Conservation (phyloP, 768 basidiomycete genomes). For the Hericium erinaceus region DNA sequence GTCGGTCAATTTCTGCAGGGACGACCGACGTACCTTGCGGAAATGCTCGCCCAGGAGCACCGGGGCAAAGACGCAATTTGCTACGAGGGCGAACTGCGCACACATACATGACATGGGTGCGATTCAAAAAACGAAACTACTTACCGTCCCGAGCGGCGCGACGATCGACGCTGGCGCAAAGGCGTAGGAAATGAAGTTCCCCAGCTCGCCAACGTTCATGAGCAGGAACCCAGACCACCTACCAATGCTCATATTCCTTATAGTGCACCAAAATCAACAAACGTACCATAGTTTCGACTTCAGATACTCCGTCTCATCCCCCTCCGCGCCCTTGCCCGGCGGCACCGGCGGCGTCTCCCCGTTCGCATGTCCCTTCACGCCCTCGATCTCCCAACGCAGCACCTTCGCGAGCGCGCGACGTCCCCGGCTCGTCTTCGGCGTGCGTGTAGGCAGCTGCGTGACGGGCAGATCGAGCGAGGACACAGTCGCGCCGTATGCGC, state of each 20-base stretch:
- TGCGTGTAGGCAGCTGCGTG: not conserved
- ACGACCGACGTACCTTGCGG: constrained; percentile 42
- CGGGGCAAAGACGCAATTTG: constrained; percentile 92
- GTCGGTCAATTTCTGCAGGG: constrained; percentile 6
- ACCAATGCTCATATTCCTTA: not conserved
- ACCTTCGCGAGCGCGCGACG: not conserved
- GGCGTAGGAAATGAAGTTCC: constrained; percentile 88
- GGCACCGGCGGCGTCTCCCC: not conserved
- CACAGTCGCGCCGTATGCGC: not conserved
- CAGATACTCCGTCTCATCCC: constrained; percentile 66
- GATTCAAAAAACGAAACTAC: constrained; percentile 18
- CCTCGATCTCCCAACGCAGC: not conserved
- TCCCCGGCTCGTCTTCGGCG: not conserved
- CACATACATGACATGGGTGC: not conserved
- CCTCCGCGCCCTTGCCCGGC: constrained; percentile 14
- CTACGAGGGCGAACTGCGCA: constrained; percentile 79
- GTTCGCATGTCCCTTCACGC: not conserved
- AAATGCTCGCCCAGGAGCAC: constrained; percentile 77
- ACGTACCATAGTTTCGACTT: constrained; percentile 77
- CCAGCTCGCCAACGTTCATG: constrained; percentile 84
- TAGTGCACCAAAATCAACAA: not conserved
- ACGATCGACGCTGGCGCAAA: constrained; percentile 90
- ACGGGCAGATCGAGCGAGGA: not conserved
- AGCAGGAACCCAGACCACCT: constrained; percentile 88
- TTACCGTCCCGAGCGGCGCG: constrained; percentile 90